A percentile compares a stretch with the other conserved stretches of the same genome.
Evolutionary conservation across 441 rosid species (phyloP).

Genomic region (Daphne laureola): DNA sequence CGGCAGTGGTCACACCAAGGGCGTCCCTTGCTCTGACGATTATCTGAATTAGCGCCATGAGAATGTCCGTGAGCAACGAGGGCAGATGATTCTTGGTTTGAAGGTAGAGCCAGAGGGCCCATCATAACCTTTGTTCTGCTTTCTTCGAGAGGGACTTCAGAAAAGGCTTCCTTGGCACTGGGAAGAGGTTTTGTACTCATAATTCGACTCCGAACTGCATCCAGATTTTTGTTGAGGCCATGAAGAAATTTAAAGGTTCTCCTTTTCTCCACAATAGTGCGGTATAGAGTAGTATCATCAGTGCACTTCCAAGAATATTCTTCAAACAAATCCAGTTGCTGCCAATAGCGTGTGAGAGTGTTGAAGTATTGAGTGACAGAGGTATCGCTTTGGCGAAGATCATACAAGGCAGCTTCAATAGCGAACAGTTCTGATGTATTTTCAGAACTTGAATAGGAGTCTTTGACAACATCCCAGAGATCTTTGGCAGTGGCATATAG

Average conservation of each 20-base stretch:
- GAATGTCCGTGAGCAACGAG: not conserved
- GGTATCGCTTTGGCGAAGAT: not conserved
- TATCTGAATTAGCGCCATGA: not conserved
- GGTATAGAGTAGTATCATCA: not conserved
- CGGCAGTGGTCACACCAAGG: not conserved
- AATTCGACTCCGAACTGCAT: not conserved
- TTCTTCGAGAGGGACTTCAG: not conserved
- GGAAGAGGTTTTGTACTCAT: not conserved
- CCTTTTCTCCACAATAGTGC: not conserved
- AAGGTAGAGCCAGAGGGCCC: not conserved
- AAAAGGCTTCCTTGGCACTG: not conserved
- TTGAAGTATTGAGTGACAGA: constrained; percentile 4
- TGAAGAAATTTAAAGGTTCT: not conserved
- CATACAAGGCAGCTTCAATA: not conserved
- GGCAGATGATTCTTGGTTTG: not conserved
- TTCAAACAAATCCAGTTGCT: not conserved
- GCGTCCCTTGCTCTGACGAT: not conserved
- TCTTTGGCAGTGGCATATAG: not conserved
- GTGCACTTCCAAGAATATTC: not conserved
- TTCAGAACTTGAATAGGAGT: not conserved
- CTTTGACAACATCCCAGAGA: not conserved
- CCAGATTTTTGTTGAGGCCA: not conserved
- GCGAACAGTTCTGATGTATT: not conserved
- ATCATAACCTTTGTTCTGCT: not conserved
- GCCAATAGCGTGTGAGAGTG: constrained; percentile 6